Evolutionary conservation across 768 basidiomycete genomes (phyloP), one percentile per base, ranked within the genome.

Genomic region (Mycena capillaripes): DNA sequence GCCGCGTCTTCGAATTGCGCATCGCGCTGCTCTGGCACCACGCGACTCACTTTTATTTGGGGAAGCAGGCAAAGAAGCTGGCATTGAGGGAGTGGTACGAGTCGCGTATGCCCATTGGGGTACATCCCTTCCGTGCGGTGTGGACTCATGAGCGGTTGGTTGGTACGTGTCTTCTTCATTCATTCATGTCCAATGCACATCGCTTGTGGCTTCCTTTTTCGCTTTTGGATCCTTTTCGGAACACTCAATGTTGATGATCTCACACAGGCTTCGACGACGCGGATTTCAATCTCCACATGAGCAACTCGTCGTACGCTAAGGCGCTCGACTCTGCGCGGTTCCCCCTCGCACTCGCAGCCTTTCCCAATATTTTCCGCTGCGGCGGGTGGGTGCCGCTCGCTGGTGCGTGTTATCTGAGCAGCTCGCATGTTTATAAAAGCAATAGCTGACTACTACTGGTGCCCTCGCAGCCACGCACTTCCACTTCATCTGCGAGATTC

Each of bases 241-340:
- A 21, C 19, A 44, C 19, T 17, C 16, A 44, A 7, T 17, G 14
- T 6, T 44, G 3, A 21, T 44, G 16, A 3, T 21, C 42, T 14
- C 42, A 12, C 19, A 10, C n/a, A 57, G 87, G 86, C 66, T 75
- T 91, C 9, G 93, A 95, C 72, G 94, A 95, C 55, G 86, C 87
- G 50, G 95, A 96, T 80, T 91, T 91, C 76, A 90, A 93, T 77
- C 78, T 87, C 16, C 94, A 96, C 77, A 84, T 95, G 69, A 94
- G 93, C 79, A 96, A 96, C 77, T 94, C 94, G 0, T 91, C 89
- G 63, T 96, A 95, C 72, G 88, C 92, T 4, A 95, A 94, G 85
- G 92, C 83, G 10, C 77, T 90, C 6, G 89, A 90, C 73, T 74
- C 81, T 12, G 85, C 85, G 5, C 86, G 90, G 0, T 85, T 90